Conservation (phyloP, 2,329 filamentous ascomycete species). For the Aspergillus eucalypticola region DNA sequence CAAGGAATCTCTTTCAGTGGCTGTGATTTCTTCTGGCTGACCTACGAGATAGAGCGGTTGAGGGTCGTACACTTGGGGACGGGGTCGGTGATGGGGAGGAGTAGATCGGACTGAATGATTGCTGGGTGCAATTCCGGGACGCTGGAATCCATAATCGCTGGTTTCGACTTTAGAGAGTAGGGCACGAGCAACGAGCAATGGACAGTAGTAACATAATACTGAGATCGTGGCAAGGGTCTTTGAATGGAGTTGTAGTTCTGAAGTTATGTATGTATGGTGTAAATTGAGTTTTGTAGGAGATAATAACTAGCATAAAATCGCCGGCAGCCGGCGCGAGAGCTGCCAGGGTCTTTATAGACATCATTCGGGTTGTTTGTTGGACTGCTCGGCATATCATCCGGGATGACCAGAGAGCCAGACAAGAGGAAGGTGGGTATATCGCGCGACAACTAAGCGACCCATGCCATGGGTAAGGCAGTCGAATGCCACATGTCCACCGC, state of each 20-base stretch:
- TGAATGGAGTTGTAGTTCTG: not conserved
- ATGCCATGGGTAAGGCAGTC: constrained; percentile 9
- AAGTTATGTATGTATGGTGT: not conserved
- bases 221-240: not conserved
- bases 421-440: not conserved
- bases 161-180: not conserved
- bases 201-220: constrained; percentile 1
- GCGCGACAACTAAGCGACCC: constrained; percentile 8
- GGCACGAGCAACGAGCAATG: not conserved
- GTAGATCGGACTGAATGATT: constrained; percentile 3
- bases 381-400: not conserved
- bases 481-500: constrained; percentile 9
- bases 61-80: not conserved
- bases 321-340: not conserved
- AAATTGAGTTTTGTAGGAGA: not conserved
- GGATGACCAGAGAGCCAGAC: not conserved
- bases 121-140: constrained; percentile 1
- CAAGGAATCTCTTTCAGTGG: not conserved
- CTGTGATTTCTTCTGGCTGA: not conserved
- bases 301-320: not conserved
- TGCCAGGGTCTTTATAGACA: constrained; percentile 1
- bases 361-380: not conserved
- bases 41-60: not conserved
- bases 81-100: not conserved
- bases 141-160: constrained; percentile 10